Evolutionary conservation across 805 yeast species (phyloP), one percentile per base, ranked within the genome.

Genomic region (Wickerhamomyces bisporus): DNA sequence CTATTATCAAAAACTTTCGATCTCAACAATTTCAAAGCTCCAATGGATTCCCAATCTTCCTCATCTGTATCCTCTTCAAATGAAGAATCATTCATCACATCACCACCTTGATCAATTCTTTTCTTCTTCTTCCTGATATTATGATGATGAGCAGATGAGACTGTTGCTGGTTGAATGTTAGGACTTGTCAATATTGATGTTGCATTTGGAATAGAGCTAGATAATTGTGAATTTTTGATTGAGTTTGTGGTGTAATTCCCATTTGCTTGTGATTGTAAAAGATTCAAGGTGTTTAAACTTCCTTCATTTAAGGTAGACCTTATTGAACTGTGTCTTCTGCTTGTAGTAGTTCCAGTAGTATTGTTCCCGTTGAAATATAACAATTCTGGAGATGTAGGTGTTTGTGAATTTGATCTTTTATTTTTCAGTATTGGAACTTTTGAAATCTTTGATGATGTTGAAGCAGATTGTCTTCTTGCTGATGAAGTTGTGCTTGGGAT

Each of bases 11-110:
- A 29, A 4, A 29, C 31, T 29, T 7, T 15, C 13, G 56, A 48
- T 42, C 52, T 62, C 32, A 85, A 65, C 39, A 87, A 64, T 30
- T 76, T 66, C 27, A 75, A 81, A 0, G 96, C 88, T 1, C 97
- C 97, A 38, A 89, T 81, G 0, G 87, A 65, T 44, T 80, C 84
- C 98, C 98, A 91, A 61, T 91, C 98, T 61, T 91, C 98, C 55
- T 91, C 98, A 60, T 91, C 98, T 0, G 98, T 91, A 53, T 86
- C 95, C 11, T 29, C 31, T 13, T 31, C 31, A n/a, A 29, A 6
- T 10, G 31, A 29, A 9, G 79, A 72, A 36, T 60, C 66, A 17
- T 51, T 50, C 24, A 21, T 10, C 7, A 19, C 42, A 19, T 14
- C 29, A 12, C 25, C 54, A 18, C 54, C 62, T 7, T 54, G 60